Evolutionary conservation across 768 basidiomycete species (phyloP).

Genomic region (Leccinum boreale): DNA sequence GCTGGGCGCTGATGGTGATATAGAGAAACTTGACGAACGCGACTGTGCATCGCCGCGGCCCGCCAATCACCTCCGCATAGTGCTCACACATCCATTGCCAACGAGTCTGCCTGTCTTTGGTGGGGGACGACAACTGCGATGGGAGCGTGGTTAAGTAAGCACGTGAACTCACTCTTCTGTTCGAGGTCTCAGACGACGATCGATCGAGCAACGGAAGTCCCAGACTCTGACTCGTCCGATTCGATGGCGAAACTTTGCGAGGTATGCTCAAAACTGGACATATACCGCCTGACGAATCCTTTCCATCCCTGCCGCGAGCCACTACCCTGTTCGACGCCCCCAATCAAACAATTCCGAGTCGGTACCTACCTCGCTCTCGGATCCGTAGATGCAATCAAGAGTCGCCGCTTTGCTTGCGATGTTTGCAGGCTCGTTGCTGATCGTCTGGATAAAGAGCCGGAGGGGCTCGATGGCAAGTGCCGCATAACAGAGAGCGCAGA

Average conservation of each 20-base stretch:
- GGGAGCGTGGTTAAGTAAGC: neutral
- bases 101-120: too few relatives aligned
- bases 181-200: neutral
- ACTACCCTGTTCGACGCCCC: conserved; percentile 1
- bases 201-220: neutral
- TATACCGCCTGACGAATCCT: neutral
- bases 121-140: neutral
- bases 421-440: conserved; percentile 14
- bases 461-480: conserved; percentile 6
- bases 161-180: neutral
- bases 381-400: conserved; percentile 14
- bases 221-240: neutral
- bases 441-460: conserved; percentile 9
- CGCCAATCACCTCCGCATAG: too few relatives aligned
- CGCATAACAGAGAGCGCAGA: neutral
- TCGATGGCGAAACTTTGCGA: conserved; percentile 1
- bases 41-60: too few relatives aligned
- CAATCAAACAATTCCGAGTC: neutral
- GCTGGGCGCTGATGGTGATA: too few relatives aligned
- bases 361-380: conserved; percentile 1
- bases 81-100: neutral
- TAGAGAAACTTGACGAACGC: too few relatives aligned
- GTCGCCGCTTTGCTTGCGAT: conserved; percentile 7
- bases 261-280: conserved; percentile 6
- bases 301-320: conserved; percentile 5